Evolutionary conservation across 2,329 filamentous ascomycete species (phyloP), one percentile per base, ranked within the genome.

Genomic region (Fonsecaea pedrosoi): DNA sequence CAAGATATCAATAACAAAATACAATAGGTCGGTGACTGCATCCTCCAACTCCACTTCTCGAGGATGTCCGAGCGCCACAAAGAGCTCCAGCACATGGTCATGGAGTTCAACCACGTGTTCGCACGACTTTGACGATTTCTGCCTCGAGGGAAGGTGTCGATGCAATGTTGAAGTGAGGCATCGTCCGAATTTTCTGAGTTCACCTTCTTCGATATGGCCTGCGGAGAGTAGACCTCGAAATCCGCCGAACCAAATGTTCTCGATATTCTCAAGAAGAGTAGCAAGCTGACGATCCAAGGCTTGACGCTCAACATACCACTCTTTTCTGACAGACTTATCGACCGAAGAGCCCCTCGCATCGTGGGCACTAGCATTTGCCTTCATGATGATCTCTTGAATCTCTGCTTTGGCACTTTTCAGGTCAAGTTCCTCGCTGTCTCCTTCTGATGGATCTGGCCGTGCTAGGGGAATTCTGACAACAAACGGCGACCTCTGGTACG

Each of bases 201-300:
- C 81, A 32, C 89, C 84, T 0, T 86, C 81, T 21, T 90, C 84
- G 42, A 85, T 84, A 57, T 82, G 78, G 61, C 91, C 86, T 62
- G 92, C 90, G 1, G 92, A 94, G 75, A 99, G 94, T n/a, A 99
- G 90, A 15, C 94, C 94, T 65, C 89, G 90, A 84, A 99, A 99
- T 0, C 95, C 95, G 57, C 94, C 94, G 4, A 99, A 86, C 95
- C 95, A 99, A 25, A 95, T 89, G 68, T 91, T 90, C 78, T 99
- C 94, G 45, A 99, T 90, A 67, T 92, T 96, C 62, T 89, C 84
- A 1, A 99, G 83, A 9, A 99, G 85, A 59, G 91, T 89, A 69
- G 87, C 89, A 30, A 99, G 83, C 9, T 92, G 88, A 37, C 81
- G 80, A 75, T 99, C 95, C 15, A 99, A 83, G 2, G 85, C 86